These are phyloP conservation scores for Salix suchowensis DNA, from an alignment of 345 rosid species.

Conservation along the genomic window DNA sequence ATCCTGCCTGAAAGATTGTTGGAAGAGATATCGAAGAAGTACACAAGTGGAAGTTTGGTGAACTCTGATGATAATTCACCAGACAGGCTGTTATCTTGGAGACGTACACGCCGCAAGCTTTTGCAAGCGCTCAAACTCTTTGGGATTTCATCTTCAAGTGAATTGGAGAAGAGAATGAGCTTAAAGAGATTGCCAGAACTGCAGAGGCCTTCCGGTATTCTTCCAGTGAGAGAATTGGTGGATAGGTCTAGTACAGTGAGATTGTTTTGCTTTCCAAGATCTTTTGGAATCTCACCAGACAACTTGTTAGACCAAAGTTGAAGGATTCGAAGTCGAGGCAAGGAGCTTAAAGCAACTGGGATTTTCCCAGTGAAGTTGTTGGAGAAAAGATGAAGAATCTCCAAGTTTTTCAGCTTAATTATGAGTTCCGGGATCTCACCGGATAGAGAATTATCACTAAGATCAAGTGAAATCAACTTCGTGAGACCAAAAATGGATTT, in stretches of 20 bases:
- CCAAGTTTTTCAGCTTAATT: conserved; percentile 48
- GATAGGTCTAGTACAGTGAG: conserved; percentile 82
- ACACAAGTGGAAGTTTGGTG: conserved; percentile 50
- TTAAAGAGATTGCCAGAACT: conserved; percentile 61
- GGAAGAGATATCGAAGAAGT: conserved; percentile 72
- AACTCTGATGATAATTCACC: conserved; percentile 53
- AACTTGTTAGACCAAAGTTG: conserved; percentile 83
- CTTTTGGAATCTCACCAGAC: conserved; percentile 60
- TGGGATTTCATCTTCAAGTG: conserved; percentile 59
- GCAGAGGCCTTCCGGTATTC: conserved; percentile 61
- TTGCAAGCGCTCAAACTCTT: conserved; percentile 43
- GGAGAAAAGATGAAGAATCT: conserved; percentile 83
- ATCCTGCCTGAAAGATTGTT: conserved; percentile 60
- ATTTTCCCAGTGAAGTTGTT: conserved; percentile 64
- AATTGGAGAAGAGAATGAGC: conserved; percentile 80
- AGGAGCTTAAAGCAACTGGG: conserved; percentile 49
- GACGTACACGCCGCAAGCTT: conserved; percentile 66
- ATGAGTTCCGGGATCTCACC: conserved; percentile 70
- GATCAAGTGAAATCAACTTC: conserved; percentile 66
- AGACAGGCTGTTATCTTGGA: conserved; percentile 57
- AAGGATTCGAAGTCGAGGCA: conserved; percentile 75
- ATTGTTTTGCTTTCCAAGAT: conserved; percentile 57
- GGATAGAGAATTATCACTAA: conserved; percentile 63
- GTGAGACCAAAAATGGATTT: conserved; percentile 44
- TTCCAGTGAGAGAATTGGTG: conserved; percentile 65